Conservation (phyloP, 495 filamentous ascomycete genomes). For the Apodospora peruviana region DNA sequence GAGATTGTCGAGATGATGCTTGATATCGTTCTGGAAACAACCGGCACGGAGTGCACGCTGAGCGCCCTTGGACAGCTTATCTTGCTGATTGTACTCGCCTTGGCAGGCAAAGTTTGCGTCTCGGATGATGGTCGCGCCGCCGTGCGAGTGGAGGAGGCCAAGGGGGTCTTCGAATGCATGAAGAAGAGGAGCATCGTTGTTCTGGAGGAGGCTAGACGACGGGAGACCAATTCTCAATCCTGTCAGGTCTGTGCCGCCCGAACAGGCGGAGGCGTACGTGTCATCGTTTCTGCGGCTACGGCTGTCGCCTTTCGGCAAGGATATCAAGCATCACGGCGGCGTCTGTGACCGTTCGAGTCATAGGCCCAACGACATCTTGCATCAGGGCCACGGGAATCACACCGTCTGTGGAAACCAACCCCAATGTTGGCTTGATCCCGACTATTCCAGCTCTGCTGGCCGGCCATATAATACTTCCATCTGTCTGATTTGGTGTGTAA, state of each 20-base stretch:
- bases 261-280: not conserved
- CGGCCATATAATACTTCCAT: not conserved
- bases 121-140: no score
- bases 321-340: not conserved
- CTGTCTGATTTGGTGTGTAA: no score
- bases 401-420: not conserved
- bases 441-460: not conserved
- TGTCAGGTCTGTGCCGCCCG: not conserved
- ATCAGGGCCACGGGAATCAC: not conserved
- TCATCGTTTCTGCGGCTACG: not conserved
- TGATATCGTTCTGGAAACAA: slow-evolving; percentile 4
- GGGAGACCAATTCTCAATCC: not conserved
- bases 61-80: not conserved
- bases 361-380: not conserved
- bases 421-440: slow-evolving; percentile 1
- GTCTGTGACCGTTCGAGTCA: slow-evolving; percentile 1
- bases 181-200: not conserved
- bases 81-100: not conserved
- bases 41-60: not conserved
- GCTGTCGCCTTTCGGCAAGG: slow-evolving; percentile 2
- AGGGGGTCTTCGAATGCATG: not conserved
- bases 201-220: not conserved
- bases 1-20: not conserved
- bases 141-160: no score
- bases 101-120: no score